These are phyloP conservation scores for Exophiala alcalophila DNA, from an alignment of 2,329 filamentous ascomycete genomes.

Conservation along the genomic window DNA sequence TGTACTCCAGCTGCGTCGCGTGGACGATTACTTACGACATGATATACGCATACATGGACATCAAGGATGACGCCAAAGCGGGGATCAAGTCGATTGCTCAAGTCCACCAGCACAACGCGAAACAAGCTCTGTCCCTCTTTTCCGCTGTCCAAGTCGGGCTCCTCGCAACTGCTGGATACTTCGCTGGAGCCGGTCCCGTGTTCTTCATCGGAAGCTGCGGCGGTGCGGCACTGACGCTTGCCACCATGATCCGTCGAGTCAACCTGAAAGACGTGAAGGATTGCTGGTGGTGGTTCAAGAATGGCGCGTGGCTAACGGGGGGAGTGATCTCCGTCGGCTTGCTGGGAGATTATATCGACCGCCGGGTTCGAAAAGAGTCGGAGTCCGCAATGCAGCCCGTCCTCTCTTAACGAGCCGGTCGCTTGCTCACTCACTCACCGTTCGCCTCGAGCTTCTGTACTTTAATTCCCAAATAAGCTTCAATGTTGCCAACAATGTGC, in stretches of 20 bases:
- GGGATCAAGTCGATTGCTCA: slow-evolving; percentile 53
- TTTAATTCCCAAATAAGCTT: slow-evolving; percentile 11
- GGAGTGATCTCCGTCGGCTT: slow-evolving; percentile 57
- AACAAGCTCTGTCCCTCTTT: slow-evolving; percentile 42
- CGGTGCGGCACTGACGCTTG: slow-evolving; percentile 53
- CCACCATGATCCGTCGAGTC: slow-evolving; percentile 59
- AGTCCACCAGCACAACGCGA: slow-evolving; percentile 48
- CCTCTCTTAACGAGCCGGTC: slow-evolving; percentile 8
- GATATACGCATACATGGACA: slow-evolving; percentile 54
- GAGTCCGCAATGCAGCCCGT: slow-evolving; percentile 1
- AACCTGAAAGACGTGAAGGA: slow-evolving; percentile 55
- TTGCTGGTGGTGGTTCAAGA: slow-evolving; percentile 65
- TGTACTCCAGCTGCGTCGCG: slow-evolving; percentile 48
- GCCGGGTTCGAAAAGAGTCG: slow-evolving; percentile 23
- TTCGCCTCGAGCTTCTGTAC: slow-evolving; percentile 8
- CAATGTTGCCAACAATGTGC: slow-evolving; percentile 58
- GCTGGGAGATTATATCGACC: slow-evolving; percentile 51
- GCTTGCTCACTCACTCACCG: slow-evolving; percentile 17
- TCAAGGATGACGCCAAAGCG: slow-evolving; percentile 49
- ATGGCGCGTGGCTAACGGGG: slow-evolving; percentile 61
- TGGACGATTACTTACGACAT: slow-evolving; percentile 53
- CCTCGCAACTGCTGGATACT: slow-evolving; percentile 44
- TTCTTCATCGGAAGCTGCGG: slow-evolving; percentile 60
- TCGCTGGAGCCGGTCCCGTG: slow-evolving; percentile 54
- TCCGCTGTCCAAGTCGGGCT: slow-evolving; percentile 43